Evolutionary conservation across 768 basidiomycete species (phyloP).

Genomic region (Tylopilus balloui): DNA sequence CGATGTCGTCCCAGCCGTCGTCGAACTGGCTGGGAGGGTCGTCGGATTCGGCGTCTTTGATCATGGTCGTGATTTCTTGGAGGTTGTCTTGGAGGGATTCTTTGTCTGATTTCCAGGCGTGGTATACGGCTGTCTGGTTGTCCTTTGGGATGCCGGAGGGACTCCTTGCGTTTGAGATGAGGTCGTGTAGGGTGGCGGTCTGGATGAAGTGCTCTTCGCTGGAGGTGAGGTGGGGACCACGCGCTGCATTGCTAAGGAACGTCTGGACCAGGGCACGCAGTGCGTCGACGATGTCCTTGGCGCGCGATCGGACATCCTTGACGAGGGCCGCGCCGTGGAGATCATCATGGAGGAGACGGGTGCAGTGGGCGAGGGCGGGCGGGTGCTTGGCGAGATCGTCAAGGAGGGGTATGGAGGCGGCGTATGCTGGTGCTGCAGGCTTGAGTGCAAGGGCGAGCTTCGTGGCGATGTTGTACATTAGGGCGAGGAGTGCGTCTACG

Average conservation of each 20-base stretch:
- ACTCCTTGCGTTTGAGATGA: slow-evolving; percentile 49
- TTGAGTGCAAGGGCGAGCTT: slow-evolving; percentile 63
- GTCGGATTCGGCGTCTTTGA: slow-evolving; percentile 36
- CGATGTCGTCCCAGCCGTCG: slow-evolving; percentile 65
- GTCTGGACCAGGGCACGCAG: slow-evolving; percentile 42
- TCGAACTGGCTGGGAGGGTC: slow-evolving; percentile 23
- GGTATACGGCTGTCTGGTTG: slow-evolving; percentile 55
- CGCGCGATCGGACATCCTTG: slow-evolving; percentile 40
- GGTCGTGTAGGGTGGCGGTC: slow-evolving; percentile 58
- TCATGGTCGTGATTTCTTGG: slow-evolving; percentile 53
- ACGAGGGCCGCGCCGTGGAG: slow-evolving; percentile 45
- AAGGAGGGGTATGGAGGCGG: slow-evolving; percentile 48
- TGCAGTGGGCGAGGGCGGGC: slow-evolving; percentile 49
- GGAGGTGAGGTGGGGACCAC: slow-evolving; percentile 11
- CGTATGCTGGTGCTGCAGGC: slow-evolving; percentile 49
- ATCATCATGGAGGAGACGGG: slow-evolving; percentile 37
- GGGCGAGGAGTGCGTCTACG: slow-evolving; percentile 50
- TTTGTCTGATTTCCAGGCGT: slow-evolving; percentile 47
- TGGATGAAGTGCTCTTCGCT: slow-evolving; percentile 50
- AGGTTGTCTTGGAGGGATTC: slow-evolving; percentile 59
- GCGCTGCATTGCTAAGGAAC: slow-evolving; percentile 36
- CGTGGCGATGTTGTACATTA: slow-evolving; percentile 53
- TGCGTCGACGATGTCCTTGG: slow-evolving; percentile 41
- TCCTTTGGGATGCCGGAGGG: slow-evolving; percentile 47
- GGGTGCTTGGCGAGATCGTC: slow-evolving; percentile 49